Evolutionary conservation across 495 filamentous ascomycete species (phyloP), one percentile per base, ranked within the genome.

Genomic region (Aspergillus bertholletiae): DNA sequence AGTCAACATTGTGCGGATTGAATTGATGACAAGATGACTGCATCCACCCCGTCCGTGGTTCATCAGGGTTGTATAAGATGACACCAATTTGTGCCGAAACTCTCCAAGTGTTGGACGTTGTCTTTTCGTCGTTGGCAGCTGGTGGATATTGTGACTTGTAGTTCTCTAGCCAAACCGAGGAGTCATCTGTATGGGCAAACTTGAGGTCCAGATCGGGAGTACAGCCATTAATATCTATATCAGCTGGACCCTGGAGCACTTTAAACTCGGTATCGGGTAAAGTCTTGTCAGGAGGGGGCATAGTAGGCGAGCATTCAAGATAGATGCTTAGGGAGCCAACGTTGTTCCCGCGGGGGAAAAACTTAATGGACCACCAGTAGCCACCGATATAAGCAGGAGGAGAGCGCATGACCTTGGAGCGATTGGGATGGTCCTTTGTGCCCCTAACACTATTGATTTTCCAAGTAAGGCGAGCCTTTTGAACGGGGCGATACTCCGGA

Each of bases 301-400:
- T 64, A 0, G 73, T 76, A 58, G 64, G 55, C 2, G 83, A 80
- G 64, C 82, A 84, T 66, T 87, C 84, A 15, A 88, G 68, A 54
- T 87, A 87, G 26, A 85, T 65, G 55, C 83, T 86, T 47, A 86
- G 55, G n/a, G 78, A 77, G 50, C 80, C 74, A 3, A 81, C 81
- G 59, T 82, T 79, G 64, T 87, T 86, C 18, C 85, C 85, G 40
- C 78, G 75, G 15, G 85, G 85, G 56, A 83, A 88, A 68, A 86
- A 86, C 61, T 86, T 87, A 69, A 88, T 83, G 20, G 79, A 82
- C 84, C 84, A 87, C 67, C 85, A 85, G 56, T 82, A 83, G 32
- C 80, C 84, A 2, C 82, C 85, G 53, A 87, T 71, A 49, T 69
- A 75, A 5, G 84, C 77, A 8, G 76, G 64, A 1, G 78, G 82